These are phyloP conservation scores for Albatrellus ellisii DNA, from an alignment of 768 basidiomycete genomes.

Conservation along the genomic window DNA sequence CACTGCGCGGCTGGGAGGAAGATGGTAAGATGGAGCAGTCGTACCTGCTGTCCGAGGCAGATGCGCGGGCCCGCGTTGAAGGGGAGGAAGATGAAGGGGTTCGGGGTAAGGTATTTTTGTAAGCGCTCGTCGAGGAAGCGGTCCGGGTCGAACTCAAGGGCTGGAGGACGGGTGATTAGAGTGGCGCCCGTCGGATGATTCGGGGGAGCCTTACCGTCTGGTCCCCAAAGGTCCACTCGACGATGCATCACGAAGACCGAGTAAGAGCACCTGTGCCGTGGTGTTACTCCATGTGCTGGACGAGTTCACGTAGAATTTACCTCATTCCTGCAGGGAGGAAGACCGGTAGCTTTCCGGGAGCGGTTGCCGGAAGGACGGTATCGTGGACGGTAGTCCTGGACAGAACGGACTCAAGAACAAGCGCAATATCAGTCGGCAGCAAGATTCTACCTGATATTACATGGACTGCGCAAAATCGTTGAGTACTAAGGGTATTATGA, in stretches of 20 bases:
- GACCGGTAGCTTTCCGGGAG: not conserved
- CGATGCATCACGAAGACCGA: conserved; percentile 57
- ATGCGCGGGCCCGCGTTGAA: conserved; percentile 32
- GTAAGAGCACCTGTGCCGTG: conserved; percentile 33
- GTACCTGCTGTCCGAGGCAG: conserved; percentile 45
- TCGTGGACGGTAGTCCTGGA: not conserved
- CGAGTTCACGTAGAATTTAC: too few relatives aligned
- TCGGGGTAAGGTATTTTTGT: conserved; percentile 45
- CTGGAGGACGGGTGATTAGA: conserved; percentile 19
- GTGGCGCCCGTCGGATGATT: not conserved
- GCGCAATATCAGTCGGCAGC: not conserved
- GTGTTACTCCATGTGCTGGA: too few relatives aligned
- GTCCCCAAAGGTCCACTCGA: conserved; percentile 55
- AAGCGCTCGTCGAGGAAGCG: conserved; percentile 55
- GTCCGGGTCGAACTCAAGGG: conserved; percentile 58
- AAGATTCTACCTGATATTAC: not conserved
- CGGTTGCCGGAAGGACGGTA: not conserved
- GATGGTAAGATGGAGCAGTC: not conserved
- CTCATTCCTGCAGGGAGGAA: not conserved
- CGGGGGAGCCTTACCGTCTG: conserved; percentile 34
- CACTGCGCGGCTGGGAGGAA: not conserved
- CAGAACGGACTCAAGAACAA: not conserved
- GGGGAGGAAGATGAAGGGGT: conserved; percentile 54
- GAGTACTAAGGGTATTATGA: not conserved
- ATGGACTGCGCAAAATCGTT: not conserved